phyloP scores from a whole-genome alignment of 2,329 filamentous ascomycete species.

The Fusarium aywerte region DNA sequence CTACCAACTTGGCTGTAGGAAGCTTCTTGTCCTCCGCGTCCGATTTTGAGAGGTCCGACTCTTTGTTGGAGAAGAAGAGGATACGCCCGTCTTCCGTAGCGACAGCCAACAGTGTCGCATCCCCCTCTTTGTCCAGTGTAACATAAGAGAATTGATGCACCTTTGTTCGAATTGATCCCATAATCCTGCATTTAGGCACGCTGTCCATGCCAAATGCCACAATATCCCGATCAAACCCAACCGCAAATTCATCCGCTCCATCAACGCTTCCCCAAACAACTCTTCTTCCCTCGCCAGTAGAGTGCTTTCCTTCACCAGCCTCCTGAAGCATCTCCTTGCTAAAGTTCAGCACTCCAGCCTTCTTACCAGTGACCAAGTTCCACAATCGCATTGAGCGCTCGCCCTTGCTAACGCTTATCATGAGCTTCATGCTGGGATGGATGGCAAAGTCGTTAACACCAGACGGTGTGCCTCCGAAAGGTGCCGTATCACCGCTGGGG shows the following conservation, averaged over 20 bases:
- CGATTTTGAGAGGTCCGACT: slow-evolving; percentile 56
- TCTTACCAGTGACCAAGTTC: slow-evolving; percentile 97
- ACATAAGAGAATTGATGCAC: slow-evolving; percentile 85
- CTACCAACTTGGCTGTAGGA: slow-evolving; percentile 72
- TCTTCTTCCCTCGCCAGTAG: slow-evolving; percentile 82
- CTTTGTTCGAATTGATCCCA: slow-evolving; percentile 77
- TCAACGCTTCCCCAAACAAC: slow-evolving; percentile 82
- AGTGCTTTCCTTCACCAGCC: slow-evolving; percentile 79
- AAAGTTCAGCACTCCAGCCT: slow-evolving; percentile 92
- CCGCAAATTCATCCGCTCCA: slow-evolving; percentile 82
- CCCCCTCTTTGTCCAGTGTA: slow-evolving; percentile 56
- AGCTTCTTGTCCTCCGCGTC: slow-evolving; percentile 51
- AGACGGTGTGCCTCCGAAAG: slow-evolving; percentile 80
- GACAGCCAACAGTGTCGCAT: slow-evolving; percentile 70
- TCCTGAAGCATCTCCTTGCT: slow-evolving; percentile 75
- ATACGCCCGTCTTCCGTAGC: slow-evolving; percentile 93
- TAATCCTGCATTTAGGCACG: slow-evolving; percentile 77
- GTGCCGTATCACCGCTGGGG: slow-evolving; percentile 90
- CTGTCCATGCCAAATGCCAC: slow-evolving; percentile 91
- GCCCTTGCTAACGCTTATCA: slow-evolving; percentile 90
- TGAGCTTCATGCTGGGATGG: slow-evolving; percentile 95
- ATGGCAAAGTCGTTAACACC: slow-evolving; percentile 96
- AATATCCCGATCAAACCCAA: slow-evolving; percentile 87
- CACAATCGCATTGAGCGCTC: slow-evolving; percentile 93
- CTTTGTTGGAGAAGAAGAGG: slow-evolving; percentile 80